Evolutionary conservation across 345 rosid species (phyloP).

Genomic region (Bruguiera gymnorhiza): DNA sequence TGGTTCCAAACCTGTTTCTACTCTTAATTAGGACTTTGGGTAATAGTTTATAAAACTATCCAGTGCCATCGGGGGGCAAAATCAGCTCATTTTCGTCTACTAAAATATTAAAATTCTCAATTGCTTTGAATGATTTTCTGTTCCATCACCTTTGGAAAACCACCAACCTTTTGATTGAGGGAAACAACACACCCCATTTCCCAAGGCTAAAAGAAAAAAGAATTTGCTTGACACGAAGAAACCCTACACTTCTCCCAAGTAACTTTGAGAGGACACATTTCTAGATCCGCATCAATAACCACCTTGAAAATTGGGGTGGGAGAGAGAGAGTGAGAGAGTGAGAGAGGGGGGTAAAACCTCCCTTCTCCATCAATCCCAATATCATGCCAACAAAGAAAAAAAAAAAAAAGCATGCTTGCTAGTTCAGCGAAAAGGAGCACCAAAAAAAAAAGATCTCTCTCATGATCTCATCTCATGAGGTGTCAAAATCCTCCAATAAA

Average conservation of each 20-base stretch:
- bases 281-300: conserved; percentile 45
- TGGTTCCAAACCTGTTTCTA: neutral
- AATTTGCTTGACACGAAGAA: conserved; percentile 30
- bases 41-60: too few relatives aligned
- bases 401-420: conserved; percentile 4
- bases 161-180: conserved; percentile 6
- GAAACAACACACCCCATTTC: conserved; percentile 33
- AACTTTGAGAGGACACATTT: conserved; percentile 43
- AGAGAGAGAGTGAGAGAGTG: neutral
- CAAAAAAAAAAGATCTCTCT: neutral
- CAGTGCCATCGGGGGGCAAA: too few relatives aligned
- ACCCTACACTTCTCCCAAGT: conserved; percentile 39
- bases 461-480: too few relatives aligned
- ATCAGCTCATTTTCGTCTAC: too few relatives aligned
- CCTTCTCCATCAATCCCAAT: conserved; percentile 44
- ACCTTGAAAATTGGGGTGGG: conserved; percentile 45
- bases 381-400: conserved; percentile 25
- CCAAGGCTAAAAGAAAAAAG: conserved; percentile 30
- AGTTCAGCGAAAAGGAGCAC: neutral
- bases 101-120: too few relatives aligned
- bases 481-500: too few relatives aligned
- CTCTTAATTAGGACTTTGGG: too few relatives aligned
- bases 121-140: too few relatives aligned
- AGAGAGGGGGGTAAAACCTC: neutral
- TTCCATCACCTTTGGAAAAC: neutral